Percentiles rank a stretch among this genome's conserved stretches.
Conservation (phyloP, 495 filamentous ascomycete species). For the Ramalina intermedia region DNA sequence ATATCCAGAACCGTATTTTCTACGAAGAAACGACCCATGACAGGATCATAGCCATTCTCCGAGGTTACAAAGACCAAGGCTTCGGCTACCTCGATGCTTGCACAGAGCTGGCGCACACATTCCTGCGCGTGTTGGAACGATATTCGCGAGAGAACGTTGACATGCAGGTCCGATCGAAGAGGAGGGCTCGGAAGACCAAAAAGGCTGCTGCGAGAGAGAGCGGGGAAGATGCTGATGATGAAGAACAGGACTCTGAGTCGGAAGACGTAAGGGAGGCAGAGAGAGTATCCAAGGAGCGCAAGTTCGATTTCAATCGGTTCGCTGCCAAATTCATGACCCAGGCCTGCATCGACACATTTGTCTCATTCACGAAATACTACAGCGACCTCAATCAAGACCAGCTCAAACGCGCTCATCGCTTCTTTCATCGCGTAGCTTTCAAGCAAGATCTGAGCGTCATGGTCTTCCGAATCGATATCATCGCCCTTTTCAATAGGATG, state of each 20-base stretch:
- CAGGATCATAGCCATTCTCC: constrained; percentile 58
- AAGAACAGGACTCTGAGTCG: constrained; percentile 49
- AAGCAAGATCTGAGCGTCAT: constrained; percentile 82
- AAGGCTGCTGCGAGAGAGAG: constrained; percentile 33
- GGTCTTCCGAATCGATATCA: constrained; percentile 80
- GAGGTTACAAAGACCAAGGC: constrained; percentile 81
- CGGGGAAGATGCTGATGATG: constrained; percentile 22
- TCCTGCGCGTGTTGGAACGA: constrained; percentile 77
- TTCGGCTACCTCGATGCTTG: constrained; percentile 86
- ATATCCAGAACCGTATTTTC: constrained; percentile 90
- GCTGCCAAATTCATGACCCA: constrained; percentile 67
- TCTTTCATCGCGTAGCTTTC: constrained; percentile 89
- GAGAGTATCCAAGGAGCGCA: constrained; percentile 59
- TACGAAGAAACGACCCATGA: constrained; percentile 95
- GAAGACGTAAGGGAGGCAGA: constrained; percentile 62
- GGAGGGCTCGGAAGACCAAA: constrained; percentile 52
- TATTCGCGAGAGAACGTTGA: constrained; percentile 92
- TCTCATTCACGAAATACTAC: constrained; percentile 67
- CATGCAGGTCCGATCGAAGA: constrained; percentile 74
- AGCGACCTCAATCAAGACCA: constrained; percentile 66
- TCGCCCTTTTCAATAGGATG: constrained; percentile 77
- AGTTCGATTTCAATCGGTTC: constrained; percentile 88
- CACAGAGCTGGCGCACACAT: constrained; percentile 84
- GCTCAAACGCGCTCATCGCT: constrained; percentile 85
- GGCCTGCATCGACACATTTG: constrained; percentile 76